phyloP scores from a whole-genome alignment of 1,284 basidiomycete genomes.

The Inonotus obliquus region DNA sequence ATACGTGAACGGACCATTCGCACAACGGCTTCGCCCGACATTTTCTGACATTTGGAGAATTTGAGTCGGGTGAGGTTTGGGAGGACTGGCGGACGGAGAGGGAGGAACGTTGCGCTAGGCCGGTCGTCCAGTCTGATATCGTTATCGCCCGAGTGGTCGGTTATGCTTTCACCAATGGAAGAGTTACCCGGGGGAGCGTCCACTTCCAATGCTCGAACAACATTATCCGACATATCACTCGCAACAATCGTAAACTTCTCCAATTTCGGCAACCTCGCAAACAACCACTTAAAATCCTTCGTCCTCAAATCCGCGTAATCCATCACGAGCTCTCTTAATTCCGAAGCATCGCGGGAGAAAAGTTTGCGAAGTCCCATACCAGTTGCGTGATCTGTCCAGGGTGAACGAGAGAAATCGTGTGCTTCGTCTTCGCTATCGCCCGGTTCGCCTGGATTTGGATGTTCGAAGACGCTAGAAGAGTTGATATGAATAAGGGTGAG shows the following conservation, averaged over 20 bases:
- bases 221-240: constrained; percentile 72
- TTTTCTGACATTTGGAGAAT: constrained; percentile 56
- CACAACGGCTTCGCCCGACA: constrained; percentile 54
- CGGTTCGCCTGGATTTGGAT: constrained; percentile 37
- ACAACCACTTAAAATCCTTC: constrained; percentile 68
- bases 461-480: constrained; percentile 42
- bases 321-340: constrained; percentile 63
- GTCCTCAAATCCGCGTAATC: constrained; percentile 75
- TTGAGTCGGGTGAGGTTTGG: constrained; percentile 48
- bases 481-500: constrained; percentile 64
- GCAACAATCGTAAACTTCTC: constrained; percentile 67
- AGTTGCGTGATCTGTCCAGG: constrained; percentile 68
- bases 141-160: neutral
- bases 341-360: constrained; percentile 51
- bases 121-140: neutral
- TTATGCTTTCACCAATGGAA: neutral
- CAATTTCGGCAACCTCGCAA: constrained; percentile 46
- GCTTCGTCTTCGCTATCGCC: constrained; percentile 72
- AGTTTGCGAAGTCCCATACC: constrained; percentile 72
- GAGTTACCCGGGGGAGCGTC: neutral
- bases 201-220: constrained; percentile 43
- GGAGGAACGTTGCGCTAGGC: neutral
- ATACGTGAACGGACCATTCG: constrained; percentile 43
- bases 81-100: constrained; percentile 32
- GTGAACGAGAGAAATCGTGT: constrained; percentile 65